A percentile compares a stretch with the other conserved stretches of the same genome.
Conservation (phyloP, 371 early-diverging fungal species). For the Mortierella sp. region DNA sequence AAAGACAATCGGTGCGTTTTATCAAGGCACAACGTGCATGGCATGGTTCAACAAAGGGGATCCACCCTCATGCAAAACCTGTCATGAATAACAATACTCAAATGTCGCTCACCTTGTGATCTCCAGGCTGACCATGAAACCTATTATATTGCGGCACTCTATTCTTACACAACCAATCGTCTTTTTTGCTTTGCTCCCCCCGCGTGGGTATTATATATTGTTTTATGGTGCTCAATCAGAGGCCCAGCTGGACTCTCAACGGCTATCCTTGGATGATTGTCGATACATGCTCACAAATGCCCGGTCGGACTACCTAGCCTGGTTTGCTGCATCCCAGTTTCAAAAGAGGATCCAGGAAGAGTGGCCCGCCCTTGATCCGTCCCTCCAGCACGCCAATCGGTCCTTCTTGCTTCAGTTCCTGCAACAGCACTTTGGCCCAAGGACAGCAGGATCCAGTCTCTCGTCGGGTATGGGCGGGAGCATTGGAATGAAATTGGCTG, state of each 20-base stretch:
- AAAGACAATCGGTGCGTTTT: conserved; percentile 37
- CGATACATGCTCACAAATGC: conserved; percentile 42
- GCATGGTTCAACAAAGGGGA: neutral
- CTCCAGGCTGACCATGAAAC: conserved; percentile 15
- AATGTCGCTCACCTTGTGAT: neutral
- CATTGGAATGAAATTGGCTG: neutral
- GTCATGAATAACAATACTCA: no score
- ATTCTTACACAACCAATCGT: conserved; percentile 1
- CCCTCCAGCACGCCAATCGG: conserved; percentile 29
- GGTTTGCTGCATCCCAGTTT: conserved; percentile 49
- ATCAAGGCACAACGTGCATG: neutral
- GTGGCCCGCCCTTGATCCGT: conserved; percentile 41
- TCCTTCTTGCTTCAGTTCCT: conserved; percentile 43
- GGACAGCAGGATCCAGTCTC: conserved; percentile 9
- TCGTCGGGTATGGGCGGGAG: conserved; percentile 8
- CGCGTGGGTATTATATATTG: conserved; percentile 6
- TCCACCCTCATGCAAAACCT: neutral
- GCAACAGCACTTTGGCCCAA: conserved; percentile 40
- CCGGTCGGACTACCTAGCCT: conserved; percentile 44
- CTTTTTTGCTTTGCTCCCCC: neutral
- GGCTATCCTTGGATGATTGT: conserved; percentile 40
- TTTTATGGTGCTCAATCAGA: conserved; percentile 18
- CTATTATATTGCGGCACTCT: conserved; percentile 2
- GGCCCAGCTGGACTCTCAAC: conserved; percentile 44
- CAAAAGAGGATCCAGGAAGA: conserved; percentile 46